A percentile compares a stretch with the other conserved stretches of the same genome.
These are phyloP conservation scores for Magnaporthiopsis poae DNA, from an alignment of 2,329 filamentous ascomycete genomes.

Conservation along the genomic window DNA sequence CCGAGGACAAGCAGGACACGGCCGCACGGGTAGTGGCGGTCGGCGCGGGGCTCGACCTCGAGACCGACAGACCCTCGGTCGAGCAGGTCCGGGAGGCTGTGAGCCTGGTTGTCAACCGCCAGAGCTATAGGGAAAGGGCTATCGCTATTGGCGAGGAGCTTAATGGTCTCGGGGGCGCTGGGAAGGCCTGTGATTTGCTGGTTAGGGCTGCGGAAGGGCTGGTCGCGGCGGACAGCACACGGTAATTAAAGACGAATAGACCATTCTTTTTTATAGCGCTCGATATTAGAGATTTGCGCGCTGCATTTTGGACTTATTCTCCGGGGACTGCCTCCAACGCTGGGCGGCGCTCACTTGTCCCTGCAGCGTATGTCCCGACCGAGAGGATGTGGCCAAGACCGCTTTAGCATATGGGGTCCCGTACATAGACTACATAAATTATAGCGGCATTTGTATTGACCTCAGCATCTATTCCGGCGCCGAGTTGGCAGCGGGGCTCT, in stretches of 20 bases:
- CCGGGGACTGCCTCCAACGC: no score
- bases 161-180: neutral
- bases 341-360: no score
- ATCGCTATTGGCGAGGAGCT: neutral
- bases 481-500: no score
- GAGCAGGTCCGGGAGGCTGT: conserved; percentile 11
- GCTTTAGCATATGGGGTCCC: no score
- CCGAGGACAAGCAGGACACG: conserved; percentile 16
- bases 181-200: neutral
- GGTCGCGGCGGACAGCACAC: neutral
- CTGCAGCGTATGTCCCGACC: no score
- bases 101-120: neutral
- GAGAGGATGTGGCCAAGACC: no score
- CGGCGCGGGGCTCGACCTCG: conserved; percentile 16
- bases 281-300: no score
- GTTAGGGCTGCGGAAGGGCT: neutral
- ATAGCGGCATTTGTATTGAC: no score
- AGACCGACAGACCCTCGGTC: conserved; percentile 11
- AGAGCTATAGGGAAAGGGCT: neutral
- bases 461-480: no score
- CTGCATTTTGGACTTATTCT: no score
- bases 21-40: conserved; percentile 16
- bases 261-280: neutral
- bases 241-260: neutral
- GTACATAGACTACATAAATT: no score